Conservation (phyloP, 2,329 filamentous ascomycete genomes). For the Paradendryphiella salina region DNA sequence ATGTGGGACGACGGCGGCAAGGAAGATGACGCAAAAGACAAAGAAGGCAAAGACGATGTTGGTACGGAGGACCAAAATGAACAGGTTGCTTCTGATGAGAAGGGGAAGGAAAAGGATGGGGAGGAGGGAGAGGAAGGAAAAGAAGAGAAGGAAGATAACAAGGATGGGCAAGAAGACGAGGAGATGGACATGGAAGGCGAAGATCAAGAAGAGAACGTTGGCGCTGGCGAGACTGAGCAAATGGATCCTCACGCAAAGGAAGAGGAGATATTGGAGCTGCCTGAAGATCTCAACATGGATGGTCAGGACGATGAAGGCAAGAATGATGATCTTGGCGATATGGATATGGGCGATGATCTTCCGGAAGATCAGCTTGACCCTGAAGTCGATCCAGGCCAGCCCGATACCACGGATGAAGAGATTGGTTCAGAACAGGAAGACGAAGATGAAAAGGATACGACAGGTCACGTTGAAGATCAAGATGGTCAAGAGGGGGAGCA, state of each 20-base stretch:
- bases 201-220: constrained; percentile 63
- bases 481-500: constrained; percentile 53
- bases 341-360: constrained; percentile 45
- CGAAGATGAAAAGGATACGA: constrained; percentile 43
- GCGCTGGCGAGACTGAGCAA: constrained; percentile 67
- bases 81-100: constrained; percentile 52
- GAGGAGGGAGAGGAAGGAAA: constrained; percentile 65
- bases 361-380: constrained; percentile 40
- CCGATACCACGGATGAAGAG: constrained; percentile 42
- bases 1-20: constrained; percentile 92
- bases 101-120: constrained; percentile 53
- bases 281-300: constrained; percentile 85
- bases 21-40: constrained; percentile 80
- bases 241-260: constrained; percentile 78
- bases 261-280: constrained; percentile 78
- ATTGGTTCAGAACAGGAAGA: constrained; percentile 39
- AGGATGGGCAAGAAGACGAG: constrained; percentile 62
- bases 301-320: constrained; percentile 64
- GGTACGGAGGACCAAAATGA: constrained; percentile 56
- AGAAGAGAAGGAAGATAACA: constrained; percentile 61
- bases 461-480: constrained; percentile 42
- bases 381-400: constrained; percentile 36
- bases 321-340: constrained; percentile 47
- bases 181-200: constrained; percentile 60
- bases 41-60: constrained; percentile 65